Evolutionary conservation across 257 asterid genomes (phyloP).

Genomic region (Gentiana macrophylla): DNA sequence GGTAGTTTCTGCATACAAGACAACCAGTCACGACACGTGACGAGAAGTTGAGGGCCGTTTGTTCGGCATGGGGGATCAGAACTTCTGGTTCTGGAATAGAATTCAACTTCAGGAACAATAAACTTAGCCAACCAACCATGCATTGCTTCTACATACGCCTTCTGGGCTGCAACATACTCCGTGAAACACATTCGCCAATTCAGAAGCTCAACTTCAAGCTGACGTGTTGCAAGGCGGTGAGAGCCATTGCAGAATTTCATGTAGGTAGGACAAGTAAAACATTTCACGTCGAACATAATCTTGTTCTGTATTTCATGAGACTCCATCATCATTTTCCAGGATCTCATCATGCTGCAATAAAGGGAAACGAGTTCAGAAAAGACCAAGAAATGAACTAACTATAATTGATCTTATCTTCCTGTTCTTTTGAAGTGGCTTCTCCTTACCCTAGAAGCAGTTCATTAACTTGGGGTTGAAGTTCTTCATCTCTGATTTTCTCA

Average conservation of each 20-base stretch:
- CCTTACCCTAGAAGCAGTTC: slow-evolving; percentile 84
- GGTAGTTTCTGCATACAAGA: slow-evolving; percentile 50
- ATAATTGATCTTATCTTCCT: not conserved
- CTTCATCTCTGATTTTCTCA: slow-evolving; percentile 76
- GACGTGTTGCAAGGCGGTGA: slow-evolving; percentile 73
- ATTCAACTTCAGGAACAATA: slow-evolving; percentile 42
- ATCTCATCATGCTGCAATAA: slow-evolving; percentile 56
- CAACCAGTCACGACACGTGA: slow-evolving; percentile 56
- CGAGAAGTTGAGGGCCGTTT: slow-evolving; percentile 61
- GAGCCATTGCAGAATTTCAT: slow-evolving; percentile 80
- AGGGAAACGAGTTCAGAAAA: slow-evolving; percentile 5
- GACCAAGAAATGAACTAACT: not conserved
- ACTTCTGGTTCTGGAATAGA: slow-evolving; percentile 25
- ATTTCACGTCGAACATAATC: slow-evolving; percentile 66
- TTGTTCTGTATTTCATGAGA: slow-evolving; percentile 85
- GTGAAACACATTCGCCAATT: slow-evolving; percentile 72
- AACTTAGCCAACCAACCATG: slow-evolving; percentile 77
- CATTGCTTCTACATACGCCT: slow-evolving; percentile 49
- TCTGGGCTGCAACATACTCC: slow-evolving; percentile 53
- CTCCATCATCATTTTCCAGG: slow-evolving; percentile 72
- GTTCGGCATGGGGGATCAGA: slow-evolving; percentile 16
- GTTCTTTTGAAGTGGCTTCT: slow-evolving; percentile 2
- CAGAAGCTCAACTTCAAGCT: slow-evolving; percentile 72
- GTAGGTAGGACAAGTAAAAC: slow-evolving; percentile 60
- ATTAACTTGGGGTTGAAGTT: slow-evolving; percentile 75